Evolutionary conservation across 352 stramenopile genomes (phyloP).

Genomic region (Phytophthora chlamydospora): DNA sequence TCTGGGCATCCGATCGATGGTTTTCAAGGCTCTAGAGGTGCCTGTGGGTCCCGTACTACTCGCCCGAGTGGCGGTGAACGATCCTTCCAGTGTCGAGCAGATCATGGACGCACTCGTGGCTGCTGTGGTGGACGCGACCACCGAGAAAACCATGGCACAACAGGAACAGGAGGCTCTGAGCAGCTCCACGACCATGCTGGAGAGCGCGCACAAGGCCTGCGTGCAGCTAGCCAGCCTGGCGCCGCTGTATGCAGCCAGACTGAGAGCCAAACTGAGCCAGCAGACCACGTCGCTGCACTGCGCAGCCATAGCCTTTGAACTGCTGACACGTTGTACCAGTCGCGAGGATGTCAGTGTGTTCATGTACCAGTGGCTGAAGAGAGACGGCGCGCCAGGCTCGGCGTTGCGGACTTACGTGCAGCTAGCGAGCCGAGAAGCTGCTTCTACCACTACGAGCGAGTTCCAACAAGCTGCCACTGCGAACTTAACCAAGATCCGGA

Average conservation of each 20-base stretch:
- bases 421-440: conserved; percentile 17
- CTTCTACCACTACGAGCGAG: background rate
- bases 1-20: conserved; percentile 16
- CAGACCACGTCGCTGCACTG: conserved; percentile 38
- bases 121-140: conserved; percentile 27
- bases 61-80: conserved; percentile 54
- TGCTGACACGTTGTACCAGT: conserved; percentile 25
- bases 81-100: conserved; percentile 44
- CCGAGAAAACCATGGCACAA: conserved; percentile 27
- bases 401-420: conserved; percentile 37
- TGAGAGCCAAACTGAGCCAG: conserved; percentile 39
- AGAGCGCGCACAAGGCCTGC: conserved; percentile 33
- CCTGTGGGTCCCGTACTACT: conserved; percentile 50
- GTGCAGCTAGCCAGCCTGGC: conserved; percentile 42
- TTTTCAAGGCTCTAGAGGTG: conserved; percentile 34
- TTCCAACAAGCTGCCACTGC: conserved; percentile 30
- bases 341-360: conserved; percentile 42
- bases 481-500: conserved; percentile 25
- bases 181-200: conserved; percentile 3
- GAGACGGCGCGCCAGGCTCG: conserved; percentile 22
- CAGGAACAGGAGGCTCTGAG: conserved; percentile 41
- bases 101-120: conserved; percentile 49
- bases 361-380: conserved; percentile 51
- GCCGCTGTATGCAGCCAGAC: conserved; percentile 42
- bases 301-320: conserved; percentile 22